Evolutionary conservation across 352 stramenopile species (phyloP).

Genomic region (Phytopythium kandeliae): DNA sequence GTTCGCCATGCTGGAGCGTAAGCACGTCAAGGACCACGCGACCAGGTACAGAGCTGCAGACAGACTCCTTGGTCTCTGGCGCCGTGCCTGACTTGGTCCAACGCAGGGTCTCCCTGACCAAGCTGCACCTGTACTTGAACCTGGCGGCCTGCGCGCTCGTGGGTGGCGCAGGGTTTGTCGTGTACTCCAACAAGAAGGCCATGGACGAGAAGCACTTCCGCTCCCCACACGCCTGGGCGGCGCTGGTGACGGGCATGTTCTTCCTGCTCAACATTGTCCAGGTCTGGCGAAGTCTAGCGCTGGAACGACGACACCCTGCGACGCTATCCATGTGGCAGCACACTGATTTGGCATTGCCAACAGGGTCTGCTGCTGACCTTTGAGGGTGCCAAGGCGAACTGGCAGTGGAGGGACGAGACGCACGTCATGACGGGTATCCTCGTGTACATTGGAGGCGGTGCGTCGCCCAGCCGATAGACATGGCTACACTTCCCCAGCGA

Average conservation of each 20-base stretch:
- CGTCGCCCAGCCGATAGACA: not conserved
- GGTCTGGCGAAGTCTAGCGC: constrained; percentile 5
- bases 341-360: not conserved
- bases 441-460: constrained; percentile 44
- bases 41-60: constrained; percentile 40
- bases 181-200: constrained; percentile 31
- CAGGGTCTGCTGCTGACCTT: constrained; percentile 57
- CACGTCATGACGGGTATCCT: constrained; percentile 53
- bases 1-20: constrained; percentile 50
- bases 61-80: too few species aligned
- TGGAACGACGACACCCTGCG: too few species aligned
- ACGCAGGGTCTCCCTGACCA: constrained; percentile 39
- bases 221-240: constrained; percentile 48
- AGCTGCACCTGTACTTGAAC: constrained; percentile 53
- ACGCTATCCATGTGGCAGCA: too few species aligned
- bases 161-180: constrained; percentile 20
- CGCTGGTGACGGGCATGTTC: constrained; percentile 40
- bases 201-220: constrained; percentile 29
- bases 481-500: not conserved
- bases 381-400: constrained; percentile 41
- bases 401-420: constrained; percentile 73
- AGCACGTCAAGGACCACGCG: constrained; percentile 25
- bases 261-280: constrained; percentile 65
- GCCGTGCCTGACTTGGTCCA: too few species aligned
- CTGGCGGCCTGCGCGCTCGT: constrained; percentile 32